These are phyloP conservation scores for Arthroderma sp. DNA, from an alignment of 2,329 filamentous ascomycete species.

Conservation along the genomic window DNA sequence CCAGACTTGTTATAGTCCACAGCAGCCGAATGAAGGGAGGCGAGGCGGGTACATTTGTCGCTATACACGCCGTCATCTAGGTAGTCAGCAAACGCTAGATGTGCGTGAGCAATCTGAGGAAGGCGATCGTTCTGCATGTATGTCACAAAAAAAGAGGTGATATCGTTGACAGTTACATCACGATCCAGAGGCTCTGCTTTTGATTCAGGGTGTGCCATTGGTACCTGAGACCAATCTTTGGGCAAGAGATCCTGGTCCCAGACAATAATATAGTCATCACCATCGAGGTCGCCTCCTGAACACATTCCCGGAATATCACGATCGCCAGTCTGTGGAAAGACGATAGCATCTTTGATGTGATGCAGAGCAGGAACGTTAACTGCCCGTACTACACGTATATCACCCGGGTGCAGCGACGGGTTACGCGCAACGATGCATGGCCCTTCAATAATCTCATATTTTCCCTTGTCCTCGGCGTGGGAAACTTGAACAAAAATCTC, in stretches of 20 bases:
- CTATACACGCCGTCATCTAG: conserved; percentile 51
- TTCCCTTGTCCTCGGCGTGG: conserved; percentile 38
- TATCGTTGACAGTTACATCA: conserved; percentile 57
- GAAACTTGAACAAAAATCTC: conserved; percentile 84
- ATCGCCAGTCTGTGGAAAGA: conserved; percentile 73
- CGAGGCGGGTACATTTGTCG: conserved; percentile 58
- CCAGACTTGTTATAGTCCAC: conserved; percentile 95
- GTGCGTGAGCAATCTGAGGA: conserved; percentile 64
- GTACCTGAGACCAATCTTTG: conserved; percentile 51
- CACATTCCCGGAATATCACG: conserved; percentile 84
- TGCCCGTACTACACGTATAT: conserved; percentile 76
- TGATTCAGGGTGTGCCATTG: conserved; percentile 63
- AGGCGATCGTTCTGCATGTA: conserved; percentile 89
- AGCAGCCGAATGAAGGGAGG: conserved; percentile 71
- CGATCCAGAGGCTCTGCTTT: conserved; percentile 43
- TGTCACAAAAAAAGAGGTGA: conserved; percentile 73
- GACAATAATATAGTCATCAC: conserved; percentile 87
- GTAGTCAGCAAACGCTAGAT: conserved; percentile 63
- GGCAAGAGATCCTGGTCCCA: conserved; percentile 74
- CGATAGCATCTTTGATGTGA: conserved; percentile 73
- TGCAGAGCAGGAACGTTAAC: conserved; percentile 60
- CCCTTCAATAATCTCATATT: conserved; percentile 56
- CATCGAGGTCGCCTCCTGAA: conserved; percentile 88
- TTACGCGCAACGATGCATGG: conserved; percentile 79
- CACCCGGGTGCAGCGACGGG: conserved; percentile 84